Percentiles rank a stretch among this genome's conserved stretches.
phyloP scores from a whole-genome alignment of 257 asterid species.

The Haberlea rhodopensis region DNA sequence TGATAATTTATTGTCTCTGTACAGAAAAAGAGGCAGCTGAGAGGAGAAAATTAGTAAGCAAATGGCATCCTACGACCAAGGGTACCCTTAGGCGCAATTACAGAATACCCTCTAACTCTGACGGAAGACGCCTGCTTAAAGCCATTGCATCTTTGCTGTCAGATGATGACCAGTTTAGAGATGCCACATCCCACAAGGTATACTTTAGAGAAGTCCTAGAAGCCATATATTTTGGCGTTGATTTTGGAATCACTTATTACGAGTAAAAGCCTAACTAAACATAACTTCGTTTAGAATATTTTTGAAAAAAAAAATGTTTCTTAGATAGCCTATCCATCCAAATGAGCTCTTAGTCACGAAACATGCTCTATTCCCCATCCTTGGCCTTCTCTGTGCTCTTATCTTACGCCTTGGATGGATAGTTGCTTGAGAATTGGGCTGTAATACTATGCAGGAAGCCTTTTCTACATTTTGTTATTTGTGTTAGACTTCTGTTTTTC shows the following conservation, averaged over 20 bases:
- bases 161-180: slow-evolving; percentile 89
- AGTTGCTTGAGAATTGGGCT: too few species aligned
- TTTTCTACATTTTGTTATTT: neutral
- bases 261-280: neutral
- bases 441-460: neutral
- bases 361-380: too few species aligned
- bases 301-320: neutral
- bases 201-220: neutral
- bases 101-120: slow-evolving; percentile 76
- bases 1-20: slow-evolving; percentile 19
- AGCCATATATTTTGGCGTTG: neutral
- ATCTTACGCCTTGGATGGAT: too few species aligned
- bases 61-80: slow-evolving; percentile 98
- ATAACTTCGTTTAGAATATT: too few species aligned
- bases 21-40: slow-evolving; percentile 84
- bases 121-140: slow-evolving; percentile 77
- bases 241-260: neutral
- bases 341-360: neutral
- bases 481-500: neutral
- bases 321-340: too few species aligned
- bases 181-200: slow-evolving; percentile 98
- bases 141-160: slow-evolving; percentile 80
- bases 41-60: slow-evolving; percentile 77
- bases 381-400: too few species aligned
- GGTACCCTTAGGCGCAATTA: slow-evolving; percentile 89